phyloP scores from a whole-genome alignment of 345 rosid genomes.

The Brassica juncea region DNA sequence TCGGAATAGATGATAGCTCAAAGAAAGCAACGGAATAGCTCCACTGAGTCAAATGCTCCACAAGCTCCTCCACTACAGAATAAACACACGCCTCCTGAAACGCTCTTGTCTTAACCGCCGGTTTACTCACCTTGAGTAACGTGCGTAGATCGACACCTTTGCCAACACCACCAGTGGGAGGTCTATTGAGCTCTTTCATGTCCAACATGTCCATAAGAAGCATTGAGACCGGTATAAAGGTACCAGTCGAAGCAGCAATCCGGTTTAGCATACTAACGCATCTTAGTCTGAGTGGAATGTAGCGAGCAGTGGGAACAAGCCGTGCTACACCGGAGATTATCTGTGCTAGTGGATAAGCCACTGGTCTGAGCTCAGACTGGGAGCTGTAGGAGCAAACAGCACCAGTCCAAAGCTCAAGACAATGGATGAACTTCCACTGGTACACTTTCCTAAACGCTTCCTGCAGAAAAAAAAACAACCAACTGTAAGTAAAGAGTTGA shows the following conservation, averaged over 20 bases:
- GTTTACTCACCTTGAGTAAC: conserved; percentile 82
- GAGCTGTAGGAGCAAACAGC: conserved; percentile 72
- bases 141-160: conserved; percentile 79
- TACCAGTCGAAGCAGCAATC: conserved; percentile 69
- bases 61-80: conserved; percentile 82
- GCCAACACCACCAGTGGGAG: conserved; percentile 88
- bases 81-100: conserved; percentile 93
- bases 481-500: conserved; percentile 13
- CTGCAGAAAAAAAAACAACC: conserved; percentile 37
- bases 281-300: conserved; percentile 86
- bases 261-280: conserved; percentile 91
- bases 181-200: conserved; percentile 85
- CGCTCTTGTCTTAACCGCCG: conserved; percentile 77
- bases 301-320: conserved; percentile 91
- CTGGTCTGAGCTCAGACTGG: conserved; percentile 77
- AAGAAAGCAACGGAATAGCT: conserved; percentile 83
- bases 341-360: conserved; percentile 89
- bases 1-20: conserved; percentile 83
- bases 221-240: conserved; percentile 88
- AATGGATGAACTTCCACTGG: conserved; percentile 93
- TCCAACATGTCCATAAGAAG: conserved; percentile 96
- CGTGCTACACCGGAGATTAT: conserved; percentile 88
- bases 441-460: conserved; percentile 92
- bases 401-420: conserved; percentile 99
- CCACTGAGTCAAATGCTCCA: conserved; percentile 92